phyloP scores from a whole-genome alignment of 163 green algal species.

The Prototheca wickerhamii region DNA sequence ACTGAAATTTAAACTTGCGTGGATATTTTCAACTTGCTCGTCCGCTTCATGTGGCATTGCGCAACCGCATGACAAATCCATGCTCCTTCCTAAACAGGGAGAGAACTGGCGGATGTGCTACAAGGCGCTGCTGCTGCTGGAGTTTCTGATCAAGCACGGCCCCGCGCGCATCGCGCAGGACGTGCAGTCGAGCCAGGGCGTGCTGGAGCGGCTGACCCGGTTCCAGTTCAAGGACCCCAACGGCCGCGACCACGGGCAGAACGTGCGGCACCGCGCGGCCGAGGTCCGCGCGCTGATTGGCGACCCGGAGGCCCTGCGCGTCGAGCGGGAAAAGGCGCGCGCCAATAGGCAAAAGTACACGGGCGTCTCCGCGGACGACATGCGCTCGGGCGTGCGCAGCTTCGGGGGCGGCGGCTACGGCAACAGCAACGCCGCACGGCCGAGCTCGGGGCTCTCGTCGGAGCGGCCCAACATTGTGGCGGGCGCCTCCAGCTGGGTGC shows the following conservation, averaged over 20 bases:
- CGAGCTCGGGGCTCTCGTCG: constrained; percentile 5
- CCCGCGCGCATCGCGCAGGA: constrained; percentile 59
- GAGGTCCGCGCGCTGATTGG: constrained; percentile 60
- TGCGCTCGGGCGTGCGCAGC: constrained; percentile 23
- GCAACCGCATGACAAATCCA: no score
- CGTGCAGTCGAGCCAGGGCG: constrained; percentile 41
- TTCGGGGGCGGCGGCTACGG: constrained; percentile 23
- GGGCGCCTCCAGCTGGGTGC: constrained; percentile 8
- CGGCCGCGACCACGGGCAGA: constrained; percentile 67
- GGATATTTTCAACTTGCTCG: no score
- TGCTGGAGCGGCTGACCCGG: constrained; percentile 63
- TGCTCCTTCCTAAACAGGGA: constrained; percentile 14
- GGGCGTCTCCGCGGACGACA: constrained; percentile 55
- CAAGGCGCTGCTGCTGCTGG: constrained; percentile 86
- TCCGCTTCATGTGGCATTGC: no score
- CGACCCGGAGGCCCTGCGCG: constrained; percentile 34
- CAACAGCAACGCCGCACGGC: no score
- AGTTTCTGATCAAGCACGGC: constrained; percentile 83
- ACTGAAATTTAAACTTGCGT: no score
- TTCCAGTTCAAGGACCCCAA: constrained; percentile 81
- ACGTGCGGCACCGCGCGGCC: constrained; percentile 79
- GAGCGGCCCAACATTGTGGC: neutral
- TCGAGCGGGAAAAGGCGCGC: constrained; percentile 28
- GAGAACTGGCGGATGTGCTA: constrained; percentile 88
- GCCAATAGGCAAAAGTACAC: constrained; percentile 68